A percentile compares a stretch with the other conserved stretches of the same genome.
phyloP scores from a whole-genome alignment of 2,329 filamentous ascomycete genomes.

The Gaeumannomyces sp. region DNA sequence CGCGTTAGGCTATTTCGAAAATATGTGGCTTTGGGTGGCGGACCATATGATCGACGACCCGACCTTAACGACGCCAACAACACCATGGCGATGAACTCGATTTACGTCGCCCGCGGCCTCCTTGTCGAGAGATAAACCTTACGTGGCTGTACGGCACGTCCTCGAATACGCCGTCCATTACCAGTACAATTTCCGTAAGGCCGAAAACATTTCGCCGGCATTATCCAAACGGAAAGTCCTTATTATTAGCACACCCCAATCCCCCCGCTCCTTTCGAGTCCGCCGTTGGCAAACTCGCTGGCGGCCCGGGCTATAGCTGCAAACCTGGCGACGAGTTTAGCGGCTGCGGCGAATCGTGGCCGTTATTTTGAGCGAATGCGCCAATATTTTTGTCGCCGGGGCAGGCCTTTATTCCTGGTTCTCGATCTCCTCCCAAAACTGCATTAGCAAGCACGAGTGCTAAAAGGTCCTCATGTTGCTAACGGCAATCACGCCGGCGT shows the following conservation, averaged over 20 bases:
- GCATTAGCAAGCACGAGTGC: conserved; percentile 18
- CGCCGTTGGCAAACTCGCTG: conserved; percentile 4
- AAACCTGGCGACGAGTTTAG: conserved; percentile 14
- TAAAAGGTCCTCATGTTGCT: conserved; percentile 20
- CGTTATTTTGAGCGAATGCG: conserved; percentile 12
- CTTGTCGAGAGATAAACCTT: conserved; percentile 26
- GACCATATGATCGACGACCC: conserved; percentile 41
- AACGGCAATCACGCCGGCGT: conserved; percentile 19
- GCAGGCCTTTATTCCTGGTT: conserved; percentile 24
- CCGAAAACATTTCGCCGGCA: conserved; percentile 46
- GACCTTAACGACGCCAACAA: conserved; percentile 40
- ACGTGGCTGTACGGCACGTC: conserved; percentile 37
- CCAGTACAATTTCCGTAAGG: conserved; percentile 43
- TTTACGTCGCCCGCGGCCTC: conserved; percentile 22
- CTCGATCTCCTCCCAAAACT: conserved; percentile 17
- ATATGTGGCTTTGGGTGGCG: conserved; percentile 59
- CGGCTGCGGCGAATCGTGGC: conserved; percentile 20
- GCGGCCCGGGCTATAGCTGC: conserved; percentile 16
- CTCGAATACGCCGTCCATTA: conserved; percentile 45
- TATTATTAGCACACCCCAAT: conserved; percentile 47
- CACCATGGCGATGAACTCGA: not conserved
- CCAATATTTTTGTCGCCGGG: conserved; percentile 18
- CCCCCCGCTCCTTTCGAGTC: conserved; percentile 16
- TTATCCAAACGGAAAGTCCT: conserved; percentile 64
- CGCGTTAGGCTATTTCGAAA: conserved; percentile 40